Base-by-base conservation (phyloP, 2,329 filamentous ascomycete genomes). In the Claviceps maximensis region DNA sequence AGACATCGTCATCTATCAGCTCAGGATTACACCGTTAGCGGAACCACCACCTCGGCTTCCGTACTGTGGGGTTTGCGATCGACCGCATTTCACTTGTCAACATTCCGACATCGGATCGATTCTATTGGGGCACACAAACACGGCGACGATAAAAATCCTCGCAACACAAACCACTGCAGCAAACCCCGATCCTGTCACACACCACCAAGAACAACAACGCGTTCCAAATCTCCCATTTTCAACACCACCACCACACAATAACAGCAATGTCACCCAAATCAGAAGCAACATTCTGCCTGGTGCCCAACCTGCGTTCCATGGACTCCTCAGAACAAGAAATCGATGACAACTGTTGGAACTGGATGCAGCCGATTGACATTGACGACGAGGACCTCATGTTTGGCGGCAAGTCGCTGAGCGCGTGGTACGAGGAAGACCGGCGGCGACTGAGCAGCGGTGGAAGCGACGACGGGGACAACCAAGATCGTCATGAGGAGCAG, bases 311-410 rank as follows among this genome's bases (percentile, higher is more conserved):
- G 17, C 60, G 61, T 58, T 57, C 63, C 44, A 58, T 67, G 54
- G 65, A 69, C 56, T 54, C 67, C 36, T 60, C 63, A 44, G 62
- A 65, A 10, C 56, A 60, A 46, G 65, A 70, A 57, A 59, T 69
- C 55, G 68, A 70, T 53, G 57, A 60, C 55, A 54, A 58, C 52
- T 61, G 65, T 44, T 63, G 67, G 55, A 56, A 65, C 47, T 80
- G 77, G 77, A 72, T 77, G 57, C 70, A 74, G 52, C 72, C 75
- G 36, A 80, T 75, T 49, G 69, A 77, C 55, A 82, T 82, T 59
- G 77, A 82, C 53, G 78, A 82, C 61, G 77, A 80, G 53, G 78
- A 82, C 57, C 69, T 82, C 40, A 80, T 73, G 63, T 82, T 81
- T 59, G 77, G 77, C 53, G 78, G 78, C 59, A 82, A 81, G 71